A percentile compares a stretch with the other conserved stretches of the same genome.
Evolutionary conservation across 148 eudicot genomes (phyloP).

Genomic region (Rheum nobile): DNA sequence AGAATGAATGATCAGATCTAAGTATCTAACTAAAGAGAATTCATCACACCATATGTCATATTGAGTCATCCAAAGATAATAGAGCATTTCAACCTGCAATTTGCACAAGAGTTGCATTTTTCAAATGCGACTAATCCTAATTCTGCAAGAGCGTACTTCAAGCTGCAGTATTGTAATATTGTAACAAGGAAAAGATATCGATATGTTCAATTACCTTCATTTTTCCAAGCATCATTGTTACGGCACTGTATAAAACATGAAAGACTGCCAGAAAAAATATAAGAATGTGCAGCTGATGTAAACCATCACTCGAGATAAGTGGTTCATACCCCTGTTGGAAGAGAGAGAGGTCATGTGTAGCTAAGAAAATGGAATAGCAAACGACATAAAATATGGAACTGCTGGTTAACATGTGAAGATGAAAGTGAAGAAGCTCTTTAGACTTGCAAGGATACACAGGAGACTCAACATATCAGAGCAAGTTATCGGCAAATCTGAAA

Average conservation of each 20-base stretch:
- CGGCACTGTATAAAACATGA: slow-evolving; percentile 65
- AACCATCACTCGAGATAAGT: slow-evolving; percentile 55
- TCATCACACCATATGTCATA: not conserved
- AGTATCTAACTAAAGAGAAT: not conserved
- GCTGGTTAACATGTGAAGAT: not conserved
- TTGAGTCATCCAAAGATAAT: not conserved
- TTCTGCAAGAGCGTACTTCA: not conserved
- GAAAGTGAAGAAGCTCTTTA: not conserved
- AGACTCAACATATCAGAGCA: not conserved
- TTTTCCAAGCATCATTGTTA: slow-evolving; percentile 84
- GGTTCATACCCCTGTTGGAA: slow-evolving; percentile 50
- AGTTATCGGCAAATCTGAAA: not conserved
- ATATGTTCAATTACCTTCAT: slow-evolving; percentile 37
- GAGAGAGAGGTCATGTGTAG: not conserved
- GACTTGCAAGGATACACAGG: not conserved
- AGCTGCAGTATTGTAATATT: not conserved
- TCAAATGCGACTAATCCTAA: not conserved
- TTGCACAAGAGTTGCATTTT: not conserved
- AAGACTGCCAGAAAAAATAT: slow-evolving; percentile 92
- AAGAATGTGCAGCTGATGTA: slow-evolving; percentile 89
- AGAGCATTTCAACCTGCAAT: not conserved
- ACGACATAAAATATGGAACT: not conserved
- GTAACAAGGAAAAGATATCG: not conserved
- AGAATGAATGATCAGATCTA: not conserved
- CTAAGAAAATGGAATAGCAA: not conserved